Evolutionary conservation across 208 protist species (phyloP), one percentile per base, ranked within the genome.

Genomic region (Leishmania major): DNA sequence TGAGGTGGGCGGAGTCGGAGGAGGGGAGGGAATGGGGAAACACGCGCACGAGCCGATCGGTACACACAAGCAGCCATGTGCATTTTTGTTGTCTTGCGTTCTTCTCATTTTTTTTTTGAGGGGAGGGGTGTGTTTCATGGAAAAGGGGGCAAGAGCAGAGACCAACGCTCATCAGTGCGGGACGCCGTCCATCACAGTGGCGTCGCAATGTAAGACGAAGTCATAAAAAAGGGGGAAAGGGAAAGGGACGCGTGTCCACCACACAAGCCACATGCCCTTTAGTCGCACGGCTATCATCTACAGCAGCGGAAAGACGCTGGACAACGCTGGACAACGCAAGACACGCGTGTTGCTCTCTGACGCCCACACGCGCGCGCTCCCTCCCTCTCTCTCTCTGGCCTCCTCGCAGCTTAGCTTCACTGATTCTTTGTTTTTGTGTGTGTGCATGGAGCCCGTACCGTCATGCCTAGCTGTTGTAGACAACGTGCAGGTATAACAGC

Each of bases 401-500:
- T 53, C 69, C 25, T 35, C 69, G 11, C 11, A 49, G 45, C 43
- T 19, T 19, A 47, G 45, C 37, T 1, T 35, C 15, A 2, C 25
- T 7, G 7, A 10, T 43, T 7, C 69, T 11, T 35, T 49, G 31
- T 15, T 22, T 49, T 3, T 25, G 37, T 40, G 37, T 40, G 37
- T 40, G 37, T 40, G 37, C n/a, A 0, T 71, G 10, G 7, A 53
- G 15, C 19, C 22, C 1, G n/a, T 8, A 53, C 31, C 67, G 11
- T n/a, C 37, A 31, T 62, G 67, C 47, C 40, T 40, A 31, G 43
- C 51, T 45, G 51, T 15, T 62, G 35, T 79, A 80, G 7, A 75
- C 55, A 22, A 90, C 47, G 43, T 69, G 81, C 31, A 88, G 47
- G 71, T 91, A 91, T 25, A 93, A 72, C 64, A 91, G 80, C 49